Base-by-base conservation (phyloP, 2,329 filamentous ascomycete genomes). In the Colletotrichum graminicola region DNA sequence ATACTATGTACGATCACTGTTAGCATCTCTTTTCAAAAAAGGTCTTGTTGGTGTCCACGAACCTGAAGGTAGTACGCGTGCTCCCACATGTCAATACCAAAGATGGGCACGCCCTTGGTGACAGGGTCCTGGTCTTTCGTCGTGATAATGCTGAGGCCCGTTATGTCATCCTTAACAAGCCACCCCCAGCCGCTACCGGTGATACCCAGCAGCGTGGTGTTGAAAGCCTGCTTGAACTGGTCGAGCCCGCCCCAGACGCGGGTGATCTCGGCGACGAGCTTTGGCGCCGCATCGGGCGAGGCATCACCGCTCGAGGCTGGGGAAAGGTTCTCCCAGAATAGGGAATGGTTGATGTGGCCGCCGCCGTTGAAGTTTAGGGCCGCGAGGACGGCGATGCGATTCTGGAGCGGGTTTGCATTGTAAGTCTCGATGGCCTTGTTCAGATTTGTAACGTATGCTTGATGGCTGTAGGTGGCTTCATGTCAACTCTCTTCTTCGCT, bases 81-180 rank as follows among this genome's bases (percentile, higher is more conserved):
- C 84, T 97, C 94, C 94, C 94, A 97, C 89, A 97, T 95, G 79
- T 97, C 94, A 2, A 97, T 86, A 0, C 93, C 94, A 52, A 94
- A 86, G 26, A 97, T 83, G 11, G 92, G 91, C n/a, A 89, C 86
- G 5, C 88, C 86, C 21, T 84, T 76, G 16, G 91, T 87, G 5
- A 94, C 87, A 1, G 92, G 91, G 78, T 97, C 94, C 83, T 97
- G 94, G 79, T 97, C 94, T 80, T 94, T 94, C n/a, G 93, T 94
- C 0, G 92, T 94, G 11, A 92, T 86, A 74, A 97, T 93, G 67
- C 90, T 87, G 75, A 97, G 80, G 1, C 86, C 86, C 1, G 84
- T 87, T 3, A 82, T 82, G 3, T 85, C 83, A 62, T 92, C 88
- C 78, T 90, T 90, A 66, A 96, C 89, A 8, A 97, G 84, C 94